A percentile compares a stretch with the other conserved stretches of the same genome.
Evolutionary conservation across 2,329 filamentous ascomycete genomes (phyloP).

Genomic region (Hypoxylon sp.): DNA sequence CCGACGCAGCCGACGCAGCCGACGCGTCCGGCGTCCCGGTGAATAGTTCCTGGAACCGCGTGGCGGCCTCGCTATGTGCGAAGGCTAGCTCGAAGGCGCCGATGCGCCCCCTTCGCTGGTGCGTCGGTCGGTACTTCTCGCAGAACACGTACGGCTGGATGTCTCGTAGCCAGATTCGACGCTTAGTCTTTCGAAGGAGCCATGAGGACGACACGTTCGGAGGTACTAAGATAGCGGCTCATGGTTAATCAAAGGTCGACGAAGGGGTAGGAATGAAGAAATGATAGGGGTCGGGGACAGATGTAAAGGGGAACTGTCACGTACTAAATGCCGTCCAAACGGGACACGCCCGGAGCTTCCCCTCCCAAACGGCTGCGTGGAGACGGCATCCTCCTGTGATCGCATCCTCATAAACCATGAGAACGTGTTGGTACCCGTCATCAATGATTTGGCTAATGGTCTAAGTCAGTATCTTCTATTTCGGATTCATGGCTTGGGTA

Average conservation of each 20-base stretch:
- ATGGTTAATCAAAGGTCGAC: conserved; percentile 8
- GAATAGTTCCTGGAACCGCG: conserved; percentile 58
- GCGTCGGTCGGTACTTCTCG: conserved; percentile 64
- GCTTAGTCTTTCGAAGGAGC: conserved; percentile 61
- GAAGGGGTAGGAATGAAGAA: background rate
- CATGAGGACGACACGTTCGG: conserved; percentile 60
- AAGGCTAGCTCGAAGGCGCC: conserved; percentile 66
- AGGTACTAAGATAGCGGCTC: conserved; percentile 58
- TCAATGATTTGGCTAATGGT: conserved; percentile 65
- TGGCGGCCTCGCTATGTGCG: conserved; percentile 50
- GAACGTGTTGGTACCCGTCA: conserved; percentile 64
- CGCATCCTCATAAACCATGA: conserved; percentile 66
- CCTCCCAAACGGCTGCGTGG: conserved; percentile 67
- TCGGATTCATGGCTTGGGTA: background rate
- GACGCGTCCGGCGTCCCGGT: conserved; percentile 44
- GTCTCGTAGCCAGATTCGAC: conserved; percentile 64
- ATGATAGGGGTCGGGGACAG: conserved; percentile 8
- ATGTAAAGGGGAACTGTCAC: conserved; percentile 34
- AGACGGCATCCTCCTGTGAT: conserved; percentile 63
- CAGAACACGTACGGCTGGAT: conserved; percentile 71
- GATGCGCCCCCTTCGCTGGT: conserved; percentile 61
- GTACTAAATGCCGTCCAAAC: conserved; percentile 74
- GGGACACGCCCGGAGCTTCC: conserved; percentile 65
- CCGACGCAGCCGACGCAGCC: conserved; percentile 39
- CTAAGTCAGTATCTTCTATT: conserved; percentile 7